These are phyloP conservation scores for barley (Hordeum vulgare) DNA, from an alignment of 176 grass and related monocot genomes.

Conservation along the genomic window MorexV3_pseudomolecules_assembly NC_058521.1:579690612-579691111, in stretches of 20 bases:
- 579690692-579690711: neutral
- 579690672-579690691: neutral
- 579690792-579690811: neutral
- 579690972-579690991: constrained; percentile 94
- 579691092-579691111: constrained; percentile 73
- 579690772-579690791: neutral
- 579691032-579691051: constrained; percentile 82
- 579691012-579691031: constrained; percentile 63
- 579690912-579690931: neutral
- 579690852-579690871: constrained; percentile 3
- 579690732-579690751: neutral
- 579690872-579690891: neutral
- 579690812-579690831: neutral
- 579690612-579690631: constrained; percentile 92
- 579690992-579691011: constrained; percentile 90
- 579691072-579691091: constrained; percentile 87
- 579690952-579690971: neutral
- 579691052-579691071: constrained; percentile 86
- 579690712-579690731: neutral
- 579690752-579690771: neutral
- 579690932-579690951: constrained; percentile 14
- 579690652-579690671: constrained; percentile 80
- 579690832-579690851: constrained; percentile 15
- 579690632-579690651: constrained; percentile 71
- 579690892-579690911: neutral